These are phyloP conservation scores for Parmales sp. DNA, from an alignment of 108 stramenopile genomes.

Conservation along the genomic window DNA sequence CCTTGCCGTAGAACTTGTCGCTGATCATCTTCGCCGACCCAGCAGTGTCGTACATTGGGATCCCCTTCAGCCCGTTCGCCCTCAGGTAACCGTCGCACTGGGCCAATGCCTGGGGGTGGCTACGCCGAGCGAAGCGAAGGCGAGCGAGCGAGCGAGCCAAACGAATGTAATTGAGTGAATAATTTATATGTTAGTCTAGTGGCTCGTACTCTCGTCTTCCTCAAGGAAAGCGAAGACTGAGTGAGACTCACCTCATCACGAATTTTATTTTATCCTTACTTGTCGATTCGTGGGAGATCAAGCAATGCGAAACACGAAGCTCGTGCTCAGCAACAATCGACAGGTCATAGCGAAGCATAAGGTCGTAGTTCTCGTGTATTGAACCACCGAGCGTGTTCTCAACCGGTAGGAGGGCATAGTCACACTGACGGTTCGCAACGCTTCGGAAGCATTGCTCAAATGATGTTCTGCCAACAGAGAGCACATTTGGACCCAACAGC, in stretches of 20 bases:
- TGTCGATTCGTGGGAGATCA: slow-evolving; percentile 61
- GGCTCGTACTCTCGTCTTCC: no score
- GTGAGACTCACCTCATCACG: no score
- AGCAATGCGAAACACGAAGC: slow-evolving; percentile 85
- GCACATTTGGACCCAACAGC: slow-evolving; percentile 72
- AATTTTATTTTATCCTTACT: no score
- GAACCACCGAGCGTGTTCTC: slow-evolving; percentile 94
- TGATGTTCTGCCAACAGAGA: slow-evolving; percentile 70
- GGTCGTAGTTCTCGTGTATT: slow-evolving; percentile 96
- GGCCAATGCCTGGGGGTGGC: slow-evolving; percentile 91
- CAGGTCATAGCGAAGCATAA: slow-evolving; percentile 88
- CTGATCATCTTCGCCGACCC: slow-evolving; percentile 92
- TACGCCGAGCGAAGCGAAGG: slow-evolving; percentile 27
- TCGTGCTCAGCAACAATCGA: slow-evolving; percentile 77
- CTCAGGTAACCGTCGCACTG: slow-evolving; percentile 93
- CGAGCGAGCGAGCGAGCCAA: no score
- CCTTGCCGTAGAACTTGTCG: slow-evolving; percentile 18
- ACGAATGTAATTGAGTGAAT: no score
- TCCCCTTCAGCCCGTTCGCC: slow-evolving; percentile 55
- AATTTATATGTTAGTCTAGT: no score
- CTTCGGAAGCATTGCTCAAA: slow-evolving; percentile 94
- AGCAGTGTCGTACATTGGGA: slow-evolving; percentile 90
- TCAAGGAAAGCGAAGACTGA: no score
- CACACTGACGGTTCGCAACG: slow-evolving; percentile 80
- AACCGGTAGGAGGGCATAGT: slow-evolving; percentile 87